Evolutionary conservation across 1,284 basidiomycete genomes (phyloP), one percentile per base, ranked within the genome.

Genomic region (Tilletia indica): DNA sequence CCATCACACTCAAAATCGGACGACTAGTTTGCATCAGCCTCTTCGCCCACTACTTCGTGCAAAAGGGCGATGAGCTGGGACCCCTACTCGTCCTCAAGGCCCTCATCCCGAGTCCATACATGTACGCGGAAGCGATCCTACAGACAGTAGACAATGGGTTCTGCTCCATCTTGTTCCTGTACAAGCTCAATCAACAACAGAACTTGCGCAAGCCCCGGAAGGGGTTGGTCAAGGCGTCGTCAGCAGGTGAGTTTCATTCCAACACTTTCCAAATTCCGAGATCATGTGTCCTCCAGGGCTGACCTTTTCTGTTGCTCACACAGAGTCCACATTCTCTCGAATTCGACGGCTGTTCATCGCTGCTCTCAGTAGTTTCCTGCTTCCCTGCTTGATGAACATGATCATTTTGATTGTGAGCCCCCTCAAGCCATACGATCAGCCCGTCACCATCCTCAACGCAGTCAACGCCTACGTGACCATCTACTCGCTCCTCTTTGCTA

Each of bases 121-220:
- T 54, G 51, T 54, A 54, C 51, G 19, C 51, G 51, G 51, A 54
- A 31, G n/a, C 25, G 12, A 54, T 54, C 25, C 8, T 54, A 4
- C 51, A 54, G 51, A 54, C 51, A 4, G 1, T 9, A 2, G 51
- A 54, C 19, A 54, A 54, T 31, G 25, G 19, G 51, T 54, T 54
- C 51, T 54, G 51, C 51, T 54, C 51, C 51, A 54, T n/a, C 51
- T 31, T 54, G 51, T 54, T 54, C 51, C 8, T 54, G n/a, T 54
- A 54, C 51, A 54, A 54, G 25, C 51, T 54, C n/a, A 54, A n/a
- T 19, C 51, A 54, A 31, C 51, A 54, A 4, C 19, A 31, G 51
- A 54, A 54, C 51, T 8, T n/a, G 19, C 51, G 19, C 51, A 54
- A 31, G 25, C 6, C 42, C 9, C 42, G 42, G 0, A 14, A 8